Conservation (phyloP, 2,329 filamentous ascomycete genomes). For the Apiospora marii region DNA sequence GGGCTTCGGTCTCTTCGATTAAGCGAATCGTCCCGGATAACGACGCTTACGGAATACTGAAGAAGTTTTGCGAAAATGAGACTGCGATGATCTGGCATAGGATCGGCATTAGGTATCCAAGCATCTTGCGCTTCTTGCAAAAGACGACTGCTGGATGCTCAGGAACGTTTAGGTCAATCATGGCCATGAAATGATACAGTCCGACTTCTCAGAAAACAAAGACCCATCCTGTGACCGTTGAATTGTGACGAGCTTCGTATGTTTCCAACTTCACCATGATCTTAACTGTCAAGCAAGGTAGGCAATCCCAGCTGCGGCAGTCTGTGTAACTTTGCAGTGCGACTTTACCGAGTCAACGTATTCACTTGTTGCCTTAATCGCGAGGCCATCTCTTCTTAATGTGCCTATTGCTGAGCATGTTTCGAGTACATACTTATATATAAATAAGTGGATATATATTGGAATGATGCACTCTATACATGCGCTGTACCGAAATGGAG, state of each 20-base stretch:
- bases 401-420: no score
- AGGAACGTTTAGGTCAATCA: conserved; percentile 16
- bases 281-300: not conserved
- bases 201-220: conserved; percentile 24
- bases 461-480: not conserved
- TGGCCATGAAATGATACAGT: conserved; percentile 24
- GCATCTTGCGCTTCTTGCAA: conserved; percentile 35
- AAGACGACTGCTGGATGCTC: conserved; percentile 21
- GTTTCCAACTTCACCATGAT: not conserved
- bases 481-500: not conserved
- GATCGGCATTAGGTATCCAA: conserved; percentile 41
- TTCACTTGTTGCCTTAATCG: no score
- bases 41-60: conserved; percentile 35
- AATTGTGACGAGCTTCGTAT: not conserved
- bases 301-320: not conserved
- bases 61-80: conserved; percentile 38
- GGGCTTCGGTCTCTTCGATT: conserved; percentile 81
- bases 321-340: not conserved
- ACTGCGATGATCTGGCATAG: conserved; percentile 39
- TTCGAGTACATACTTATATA: no score
- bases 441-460: no score
- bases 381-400: no score
- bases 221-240: not conserved
- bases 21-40: conserved; percentile 49
- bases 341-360: not conserved